Conservation (phyloP, 2,329 filamentous ascomycete species). For the Pezicula rhizophila region DNA sequence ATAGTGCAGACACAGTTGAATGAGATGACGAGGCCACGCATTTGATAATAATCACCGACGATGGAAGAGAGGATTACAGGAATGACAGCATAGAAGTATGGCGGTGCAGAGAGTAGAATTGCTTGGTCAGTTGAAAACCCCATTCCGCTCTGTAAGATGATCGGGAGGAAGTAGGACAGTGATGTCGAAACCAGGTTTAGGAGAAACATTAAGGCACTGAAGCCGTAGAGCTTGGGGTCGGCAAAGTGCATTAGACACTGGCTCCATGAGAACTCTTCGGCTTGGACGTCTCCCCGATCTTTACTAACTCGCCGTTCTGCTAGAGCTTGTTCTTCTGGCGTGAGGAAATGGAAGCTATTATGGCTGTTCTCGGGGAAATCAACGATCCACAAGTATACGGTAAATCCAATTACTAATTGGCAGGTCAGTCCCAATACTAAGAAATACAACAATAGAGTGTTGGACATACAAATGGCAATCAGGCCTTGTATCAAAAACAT, state of each 20-base stretch:
- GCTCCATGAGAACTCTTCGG: conserved; percentile 52
- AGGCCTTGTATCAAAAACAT: conserved; percentile 49
- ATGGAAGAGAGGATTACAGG: conserved; percentile 41
- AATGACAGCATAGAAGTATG: conserved; percentile 42
- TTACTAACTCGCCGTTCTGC: conserved; percentile 45
- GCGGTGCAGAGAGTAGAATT: conserved; percentile 50
- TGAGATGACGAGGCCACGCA: conserved; percentile 24
- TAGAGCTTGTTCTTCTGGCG: conserved; percentile 44
- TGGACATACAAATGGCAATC: conserved; percentile 40
- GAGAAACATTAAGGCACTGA: conserved; percentile 57
- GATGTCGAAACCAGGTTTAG: conserved; percentile 70
- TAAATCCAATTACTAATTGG: conserved; percentile 44
- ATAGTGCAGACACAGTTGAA: conserved; percentile 26
- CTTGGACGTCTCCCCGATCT: conserved; percentile 50
- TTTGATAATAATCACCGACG: conserved; percentile 52
- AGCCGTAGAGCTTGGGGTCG: conserved; percentile 57
- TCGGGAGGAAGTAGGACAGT: conserved; percentile 73
- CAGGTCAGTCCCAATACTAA: conserved; percentile 30
- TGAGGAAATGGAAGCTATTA: conserved; percentile 46
- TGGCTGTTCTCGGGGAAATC: conserved; percentile 57
- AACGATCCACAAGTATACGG: conserved; percentile 53
- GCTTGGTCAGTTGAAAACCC: conserved; percentile 45
- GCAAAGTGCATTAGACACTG: conserved; percentile 41
- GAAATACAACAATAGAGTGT: conserved; percentile 26
- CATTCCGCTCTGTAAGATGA: conserved; percentile 59